These are phyloP conservation scores for Epichloe amarillans DNA, from an alignment of 2,329 filamentous ascomycete genomes.

Conservation along the genomic window DNA sequence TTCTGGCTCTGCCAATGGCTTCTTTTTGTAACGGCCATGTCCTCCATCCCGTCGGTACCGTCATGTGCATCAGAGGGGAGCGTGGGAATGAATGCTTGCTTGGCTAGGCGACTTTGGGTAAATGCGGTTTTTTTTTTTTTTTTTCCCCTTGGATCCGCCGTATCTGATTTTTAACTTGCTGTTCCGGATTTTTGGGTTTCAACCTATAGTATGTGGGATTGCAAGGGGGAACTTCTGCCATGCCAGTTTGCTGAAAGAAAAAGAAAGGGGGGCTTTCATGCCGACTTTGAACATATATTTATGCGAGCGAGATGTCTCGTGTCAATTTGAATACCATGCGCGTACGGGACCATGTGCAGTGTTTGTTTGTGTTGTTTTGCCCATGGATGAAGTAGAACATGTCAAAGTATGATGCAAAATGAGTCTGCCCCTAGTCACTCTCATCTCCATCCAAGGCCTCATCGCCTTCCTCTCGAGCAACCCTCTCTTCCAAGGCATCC, in stretches of 20 bases:
- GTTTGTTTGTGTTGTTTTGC: too few species aligned
- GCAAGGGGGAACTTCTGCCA: too few species aligned
- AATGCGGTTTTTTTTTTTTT: not conserved
- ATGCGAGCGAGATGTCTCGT: too few species aligned
- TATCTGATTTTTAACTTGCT: not conserved
- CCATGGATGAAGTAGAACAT: too few species aligned
- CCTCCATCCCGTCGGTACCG: slow-evolving; percentile 4
- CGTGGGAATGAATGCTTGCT: slow-evolving; percentile 1
- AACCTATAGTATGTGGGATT: not conserved
- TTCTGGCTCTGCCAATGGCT: not conserved
- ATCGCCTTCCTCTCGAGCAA: slow-evolving; percentile 36
- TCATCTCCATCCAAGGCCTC: slow-evolving; percentile 51
- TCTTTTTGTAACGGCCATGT: slow-evolving; percentile 1
- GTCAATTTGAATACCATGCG: too few species aligned
- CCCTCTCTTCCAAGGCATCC: slow-evolving; percentile 36
- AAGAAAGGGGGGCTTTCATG: not conserved
- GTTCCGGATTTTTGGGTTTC: not conserved
- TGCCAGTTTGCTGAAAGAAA: not conserved
- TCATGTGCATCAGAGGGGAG: slow-evolving; percentile 7
- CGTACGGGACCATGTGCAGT: too few species aligned
- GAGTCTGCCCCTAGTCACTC: slow-evolving; percentile 30
- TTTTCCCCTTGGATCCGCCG: not conserved
- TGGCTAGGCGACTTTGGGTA: slow-evolving; percentile 3
- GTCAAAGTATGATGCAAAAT: too few species aligned
- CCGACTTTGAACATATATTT: not conserved